phyloP scores from a whole-genome alignment of 1,284 basidiomycete genomes.

The Tilletia setariae region DNA sequence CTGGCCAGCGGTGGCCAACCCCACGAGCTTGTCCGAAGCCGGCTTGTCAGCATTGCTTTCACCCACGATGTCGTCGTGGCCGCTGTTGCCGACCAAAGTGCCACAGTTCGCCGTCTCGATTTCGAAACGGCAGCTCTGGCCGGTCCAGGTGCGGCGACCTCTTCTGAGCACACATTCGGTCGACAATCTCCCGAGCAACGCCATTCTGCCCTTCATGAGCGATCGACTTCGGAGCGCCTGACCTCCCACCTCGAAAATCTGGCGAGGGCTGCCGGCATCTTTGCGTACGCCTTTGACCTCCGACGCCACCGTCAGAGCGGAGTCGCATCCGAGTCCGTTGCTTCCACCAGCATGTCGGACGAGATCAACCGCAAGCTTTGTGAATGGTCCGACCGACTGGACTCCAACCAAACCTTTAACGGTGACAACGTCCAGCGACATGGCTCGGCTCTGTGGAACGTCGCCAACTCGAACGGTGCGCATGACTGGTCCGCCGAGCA shows the following conservation, averaged over 20 bases:
- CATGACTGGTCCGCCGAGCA: conserved; percentile 8
- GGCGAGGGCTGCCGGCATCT: conserved; percentile 3
- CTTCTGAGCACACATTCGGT: neutral
- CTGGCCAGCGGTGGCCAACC: neutral
- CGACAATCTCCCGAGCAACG: neutral
- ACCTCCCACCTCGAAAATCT: conserved; percentile 3
- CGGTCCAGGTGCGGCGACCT: neutral
- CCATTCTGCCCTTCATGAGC: neutral
- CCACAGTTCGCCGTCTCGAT: conserved; percentile 1
- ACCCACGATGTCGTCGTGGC: conserved; percentile 11
- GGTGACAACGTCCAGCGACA: conserved; percentile 12
- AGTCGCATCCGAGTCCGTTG: neutral
- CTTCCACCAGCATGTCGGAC: neutral
- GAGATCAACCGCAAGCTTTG: conserved; percentile 11
- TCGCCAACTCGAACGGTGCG: neutral
- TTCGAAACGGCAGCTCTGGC: neutral
- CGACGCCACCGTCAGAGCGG: neutral
- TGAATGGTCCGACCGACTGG: conserved; percentile 13
- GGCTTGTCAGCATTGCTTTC: conserved; percentile 2
- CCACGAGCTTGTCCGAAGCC: neutral
- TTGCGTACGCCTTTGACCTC: conserved; percentile 4
- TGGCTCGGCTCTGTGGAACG: neutral
- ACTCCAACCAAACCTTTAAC: neutral
- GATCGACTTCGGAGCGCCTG: neutral
- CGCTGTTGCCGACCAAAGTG: neutral